Evolutionary conservation across 257 asterid genomes (phyloP).

Genomic region (Salvia splendens): DNA sequence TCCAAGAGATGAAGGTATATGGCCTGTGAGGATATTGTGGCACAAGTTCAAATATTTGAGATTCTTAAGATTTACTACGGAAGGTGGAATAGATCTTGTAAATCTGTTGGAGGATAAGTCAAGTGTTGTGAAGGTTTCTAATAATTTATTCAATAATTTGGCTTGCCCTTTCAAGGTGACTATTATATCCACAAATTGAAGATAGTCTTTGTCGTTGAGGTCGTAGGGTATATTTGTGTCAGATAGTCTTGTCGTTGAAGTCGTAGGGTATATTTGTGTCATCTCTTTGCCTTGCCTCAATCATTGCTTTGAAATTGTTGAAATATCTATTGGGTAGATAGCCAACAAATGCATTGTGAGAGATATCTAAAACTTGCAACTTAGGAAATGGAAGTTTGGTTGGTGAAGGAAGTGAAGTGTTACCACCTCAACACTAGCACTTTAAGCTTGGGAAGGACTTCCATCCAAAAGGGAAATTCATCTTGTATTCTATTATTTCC

Average conservation of each 20-base stretch:
- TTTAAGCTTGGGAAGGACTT: too few species aligned
- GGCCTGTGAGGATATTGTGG: too few species aligned
- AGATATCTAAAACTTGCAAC: slow-evolving; percentile 32
- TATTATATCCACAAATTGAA: neutral
- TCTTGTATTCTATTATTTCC: too few species aligned
- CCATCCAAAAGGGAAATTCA: too few species aligned
- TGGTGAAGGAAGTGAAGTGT: neutral
- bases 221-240: neutral
- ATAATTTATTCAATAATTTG: too few species aligned
- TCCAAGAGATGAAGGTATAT: too few species aligned
- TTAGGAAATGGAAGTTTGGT: slow-evolving; percentile 22
- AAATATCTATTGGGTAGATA: slow-evolving; percentile 25
- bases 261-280: neutral
- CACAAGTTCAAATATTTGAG: too few species aligned
- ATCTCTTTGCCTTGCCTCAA: neutral
- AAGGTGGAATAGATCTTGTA: too few species aligned
- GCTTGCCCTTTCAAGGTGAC: too few species aligned
- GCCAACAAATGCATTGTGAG: slow-evolving; percentile 33
- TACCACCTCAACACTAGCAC: slow-evolving; percentile 18
- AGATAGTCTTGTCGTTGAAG: neutral
- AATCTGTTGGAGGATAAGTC: too few species aligned
- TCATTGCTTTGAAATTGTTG: slow-evolving; percentile 32
- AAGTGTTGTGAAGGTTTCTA: too few species aligned
- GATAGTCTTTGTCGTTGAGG: neutral
- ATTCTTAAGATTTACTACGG: too few species aligned